A percentile compares a stretch with the other conserved stretches of the same genome.
These are phyloP conservation scores for Nakaseomyces delphensis DNA, from an alignment of 1,139 yeast species.

Conservation along the genomic window DNA sequence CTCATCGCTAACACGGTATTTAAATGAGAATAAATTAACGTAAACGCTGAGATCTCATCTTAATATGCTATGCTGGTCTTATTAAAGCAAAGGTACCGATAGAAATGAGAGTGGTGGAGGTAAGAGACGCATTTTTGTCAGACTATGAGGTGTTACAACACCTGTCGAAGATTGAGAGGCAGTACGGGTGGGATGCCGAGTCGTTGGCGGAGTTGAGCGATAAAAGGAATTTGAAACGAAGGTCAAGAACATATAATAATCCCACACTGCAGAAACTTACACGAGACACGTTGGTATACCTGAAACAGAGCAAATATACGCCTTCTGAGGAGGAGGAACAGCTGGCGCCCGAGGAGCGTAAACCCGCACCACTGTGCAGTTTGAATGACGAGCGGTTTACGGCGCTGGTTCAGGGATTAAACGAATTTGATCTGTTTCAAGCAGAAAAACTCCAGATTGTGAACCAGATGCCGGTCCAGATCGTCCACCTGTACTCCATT, in stretches of 20 bases:
- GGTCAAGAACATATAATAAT: conserved; percentile 27
- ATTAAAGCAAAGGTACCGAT: not conserved
- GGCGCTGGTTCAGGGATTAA: conserved; percentile 44
- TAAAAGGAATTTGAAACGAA: conserved; percentile 27
- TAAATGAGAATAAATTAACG: not conserved
- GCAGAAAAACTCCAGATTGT: conserved; percentile 79
- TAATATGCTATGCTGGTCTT: too few relatives aligned
- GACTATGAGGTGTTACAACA: conserved; percentile 32
- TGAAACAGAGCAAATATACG: conserved; percentile 28
- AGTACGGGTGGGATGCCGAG: conserved; percentile 33
- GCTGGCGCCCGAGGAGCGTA: conserved; percentile 11
- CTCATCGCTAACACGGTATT: not conserved
- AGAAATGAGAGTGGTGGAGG: conserved; percentile 27
- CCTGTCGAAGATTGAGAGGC: conserved; percentile 30
- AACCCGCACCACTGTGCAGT: conserved; percentile 19
- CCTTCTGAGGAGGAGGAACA: conserved; percentile 18
- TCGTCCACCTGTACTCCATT: conserved; percentile 69
- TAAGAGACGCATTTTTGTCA: conserved; percentile 29
- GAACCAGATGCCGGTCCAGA: conserved; percentile 67
- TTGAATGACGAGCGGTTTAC: conserved; percentile 40
- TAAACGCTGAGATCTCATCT: too few relatives aligned
- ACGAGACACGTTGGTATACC: conserved; percentile 42
- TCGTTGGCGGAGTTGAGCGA: conserved; percentile 12
- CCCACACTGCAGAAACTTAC: conserved; percentile 60
- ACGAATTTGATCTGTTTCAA: conserved; percentile 56